Conservation (phyloP, 1,284 basidiomycete genomes). For the Boletus semigastroideus region DNA sequence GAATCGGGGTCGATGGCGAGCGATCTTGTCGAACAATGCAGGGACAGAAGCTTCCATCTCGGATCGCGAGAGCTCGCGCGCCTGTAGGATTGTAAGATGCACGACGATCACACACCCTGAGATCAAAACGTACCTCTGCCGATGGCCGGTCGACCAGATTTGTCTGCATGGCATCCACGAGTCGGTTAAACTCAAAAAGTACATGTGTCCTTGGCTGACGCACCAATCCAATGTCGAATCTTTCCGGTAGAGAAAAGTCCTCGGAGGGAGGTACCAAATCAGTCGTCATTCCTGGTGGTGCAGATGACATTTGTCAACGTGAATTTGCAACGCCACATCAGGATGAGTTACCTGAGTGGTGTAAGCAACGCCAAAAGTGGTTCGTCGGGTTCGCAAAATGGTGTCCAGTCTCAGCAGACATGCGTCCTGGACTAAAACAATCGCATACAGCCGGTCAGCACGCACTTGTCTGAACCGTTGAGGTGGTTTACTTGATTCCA, state of each 20-base stretch:
- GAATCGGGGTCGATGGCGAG: constrained; percentile 36
- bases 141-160: constrained; percentile 50
- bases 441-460: neutral
- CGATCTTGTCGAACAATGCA: constrained; percentile 40
- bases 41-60: constrained; percentile 45
- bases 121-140: constrained; percentile 35
- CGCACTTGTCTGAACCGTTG: neutral
- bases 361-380: constrained; percentile 45
- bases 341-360: constrained; percentile 36
- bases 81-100: constrained; percentile 26
- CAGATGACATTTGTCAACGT: neutral
- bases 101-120: neutral
- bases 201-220: constrained; percentile 1
- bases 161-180: constrained; percentile 35
- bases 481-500: constrained; percentile 28
- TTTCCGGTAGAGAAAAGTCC: constrained; percentile 36
- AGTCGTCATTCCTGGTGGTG: constrained; percentile 41
- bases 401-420: constrained; percentile 45
- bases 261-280: constrained; percentile 35
- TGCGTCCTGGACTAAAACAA: constrained; percentile 37
- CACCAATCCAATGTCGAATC: constrained; percentile 46
- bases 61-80: constrained; percentile 44
- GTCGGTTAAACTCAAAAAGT: neutral
- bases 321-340: neutral
- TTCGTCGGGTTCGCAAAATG: constrained; percentile 59